Evolutionary conservation across 2,329 filamentous ascomycete species (phyloP).

Genomic region (Pseudocercospora ulei): DNA sequence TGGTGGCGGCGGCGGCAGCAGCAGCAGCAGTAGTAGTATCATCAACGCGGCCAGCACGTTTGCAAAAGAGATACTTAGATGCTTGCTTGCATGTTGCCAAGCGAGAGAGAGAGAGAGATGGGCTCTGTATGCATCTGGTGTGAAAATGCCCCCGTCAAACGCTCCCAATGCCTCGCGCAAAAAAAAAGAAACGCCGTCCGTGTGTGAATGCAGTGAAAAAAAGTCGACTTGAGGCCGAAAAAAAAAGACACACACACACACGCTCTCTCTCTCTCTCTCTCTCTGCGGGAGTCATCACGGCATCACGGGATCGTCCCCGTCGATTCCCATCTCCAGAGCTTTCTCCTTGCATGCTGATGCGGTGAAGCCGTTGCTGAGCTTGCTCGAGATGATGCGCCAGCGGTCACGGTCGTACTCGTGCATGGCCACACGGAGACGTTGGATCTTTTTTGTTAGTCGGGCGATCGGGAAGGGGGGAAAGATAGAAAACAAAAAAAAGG

Average conservation of each 20-base stretch:
- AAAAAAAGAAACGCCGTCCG: not conserved
- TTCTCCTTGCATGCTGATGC: conserved; percentile 79
- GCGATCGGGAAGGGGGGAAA: conserved; percentile 2
- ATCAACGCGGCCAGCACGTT: too few relatives aligned
- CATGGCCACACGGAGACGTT: conserved; percentile 65
- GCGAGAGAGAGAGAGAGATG: too few relatives aligned
- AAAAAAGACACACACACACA: too few relatives aligned
- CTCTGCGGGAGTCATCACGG: conserved; percentile 12
- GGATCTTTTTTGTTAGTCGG: too few relatives aligned
- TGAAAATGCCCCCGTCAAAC: too few relatives aligned
- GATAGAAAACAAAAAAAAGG: too few relatives aligned
- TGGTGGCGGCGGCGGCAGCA: too few relatives aligned
- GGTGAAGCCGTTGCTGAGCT: conserved; percentile 82
- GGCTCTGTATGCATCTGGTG: too few relatives aligned
- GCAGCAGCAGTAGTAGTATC: too few relatives aligned
- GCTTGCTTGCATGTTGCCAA: too few relatives aligned
- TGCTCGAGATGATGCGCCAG: conserved; percentile 84
- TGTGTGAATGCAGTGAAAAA: not conserved
- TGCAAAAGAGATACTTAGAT: too few relatives aligned
- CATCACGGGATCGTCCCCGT: conserved; percentile 2
- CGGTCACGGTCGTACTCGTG: conserved; percentile 84
- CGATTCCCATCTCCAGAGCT: conserved; percentile 49
- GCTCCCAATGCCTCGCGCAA: not conserved
- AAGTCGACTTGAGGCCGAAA: not conserved
- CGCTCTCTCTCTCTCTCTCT: conserved; percentile 12